Conservation (phyloP, 1,139 yeast species). For the Yamadazyma jaroonii region DNA sequence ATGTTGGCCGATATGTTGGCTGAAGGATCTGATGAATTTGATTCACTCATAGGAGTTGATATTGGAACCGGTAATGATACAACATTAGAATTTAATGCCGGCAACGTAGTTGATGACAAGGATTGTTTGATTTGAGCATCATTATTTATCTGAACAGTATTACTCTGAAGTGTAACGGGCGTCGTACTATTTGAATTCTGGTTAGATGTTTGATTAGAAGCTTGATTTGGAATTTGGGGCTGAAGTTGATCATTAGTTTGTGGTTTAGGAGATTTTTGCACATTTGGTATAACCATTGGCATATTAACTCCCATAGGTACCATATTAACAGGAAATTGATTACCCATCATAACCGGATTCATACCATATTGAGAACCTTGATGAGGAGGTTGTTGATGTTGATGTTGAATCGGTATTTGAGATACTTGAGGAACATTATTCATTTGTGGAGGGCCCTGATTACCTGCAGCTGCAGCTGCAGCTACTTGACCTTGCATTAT, state of each 20-base stretch:
- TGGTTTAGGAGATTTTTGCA: neutral
- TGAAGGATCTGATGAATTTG: neutral
- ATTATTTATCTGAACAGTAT: too few species aligned
- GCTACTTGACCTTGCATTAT: constrained; percentile 2
- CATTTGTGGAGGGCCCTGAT: constrained; percentile 9
- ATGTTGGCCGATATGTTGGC: neutral
- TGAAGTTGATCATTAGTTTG: neutral
- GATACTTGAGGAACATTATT: constrained; percentile 6
- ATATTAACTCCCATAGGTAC: constrained; percentile 3
- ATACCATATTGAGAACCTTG: neutral
- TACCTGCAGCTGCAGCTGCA: neutral
- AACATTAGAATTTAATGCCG: neutral
- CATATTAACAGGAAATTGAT: constrained; percentile 2
- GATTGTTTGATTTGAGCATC: neutral
- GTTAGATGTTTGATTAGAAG: neutral
- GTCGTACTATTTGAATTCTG: neutral
- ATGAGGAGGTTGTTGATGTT: constrained; percentile 4
- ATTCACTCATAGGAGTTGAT: neutral
- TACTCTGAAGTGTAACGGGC: neutral
- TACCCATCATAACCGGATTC: constrained; percentile 1
- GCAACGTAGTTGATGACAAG: neutral
- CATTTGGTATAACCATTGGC: neutral
- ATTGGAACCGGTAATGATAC: neutral
- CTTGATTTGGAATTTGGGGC: neutral
- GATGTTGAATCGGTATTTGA: constrained; percentile 7